Base-by-base conservation (phyloP, 176 grass and related monocot species). In the Zoysia japonica region DNA sequence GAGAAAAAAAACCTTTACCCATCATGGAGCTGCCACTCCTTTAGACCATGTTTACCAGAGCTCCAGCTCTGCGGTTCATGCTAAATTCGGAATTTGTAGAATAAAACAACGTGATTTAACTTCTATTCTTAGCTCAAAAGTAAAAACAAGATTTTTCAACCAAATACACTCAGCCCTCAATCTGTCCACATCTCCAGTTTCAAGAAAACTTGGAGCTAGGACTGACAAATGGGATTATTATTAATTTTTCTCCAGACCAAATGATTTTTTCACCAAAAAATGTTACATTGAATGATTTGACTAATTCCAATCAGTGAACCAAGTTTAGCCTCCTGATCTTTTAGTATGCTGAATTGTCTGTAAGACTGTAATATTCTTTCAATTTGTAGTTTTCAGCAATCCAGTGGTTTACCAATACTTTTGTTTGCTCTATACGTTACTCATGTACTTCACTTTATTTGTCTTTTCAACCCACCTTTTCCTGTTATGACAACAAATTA, bases 401-500 rank as follows among this genome's bases (percentile, higher is more conserved):
- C 14, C 2, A 47, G 5, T 7, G 28, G 9, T 57, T 76, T 37
- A 75, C 19, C 40, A 55, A 28, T 42, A 47, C 14, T 76, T 75
- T 61, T 20, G 52, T 59, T 75, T 75, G 42, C 41, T 20, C 8
- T 75, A 44, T 60, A 1, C 54, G 13, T 53, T 51, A 16, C 54
- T 15, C n/a, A n/a, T n/a, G n/a, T 52, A 45, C n/a, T 76, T n/a
- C 20, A 10, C 36, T 46, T 71, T 37, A 36, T 61, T 47, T 85
- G 19, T 10, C 4, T 41, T 5, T 11, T n/a, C 13, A n/a, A 62
- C 16, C 15, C 2, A 62, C 41, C 5, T 74, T 78, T 48, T 71
- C 37, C 50, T 20, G 39, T 65, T 71, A 16, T 67, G 19, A 7
- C 17, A 56, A n/a, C 74, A 48, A 16, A 72, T 53, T 74, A 53